Base-by-base conservation (phyloP, 2,329 filamentous ascomycete species). In the Talaromyces atroroseus region DNA sequence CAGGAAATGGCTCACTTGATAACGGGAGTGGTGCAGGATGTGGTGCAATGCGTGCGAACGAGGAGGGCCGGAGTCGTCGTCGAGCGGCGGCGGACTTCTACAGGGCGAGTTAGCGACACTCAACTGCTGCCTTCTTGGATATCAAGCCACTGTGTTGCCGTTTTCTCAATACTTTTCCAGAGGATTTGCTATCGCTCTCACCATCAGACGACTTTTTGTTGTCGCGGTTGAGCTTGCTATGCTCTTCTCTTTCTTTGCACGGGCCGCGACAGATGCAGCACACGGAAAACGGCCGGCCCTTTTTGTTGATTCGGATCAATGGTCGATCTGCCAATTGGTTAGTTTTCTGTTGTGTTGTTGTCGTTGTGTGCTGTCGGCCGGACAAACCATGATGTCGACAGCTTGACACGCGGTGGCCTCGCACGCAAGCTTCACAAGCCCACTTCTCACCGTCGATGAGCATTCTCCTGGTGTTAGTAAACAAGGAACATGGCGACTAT, bases 361-460 rank as follows among this genome's bases (percentile, higher is more conserved):
- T 48, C 16, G 16, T 21, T 29, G 12, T 48, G 5, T 48, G 7
- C 24, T 7, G 44, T 48, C 50, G 57, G 65, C 57, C 68, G 65
- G 60, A 82, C 89, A 80, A 84, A 96, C 92, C 91, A 74, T 85
- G 83, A 76, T 99, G 94, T 74, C 92, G 90, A 81, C 94, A 99
- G 74, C 94, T 96, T 86, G 92, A 96, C 72, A 99, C 94, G 72
- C 94, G 90, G 80, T 99, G 94, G 71, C 94, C 94, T 76, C 94
- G 89, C 73, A 99, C 91, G 79, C 94, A 99, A 78, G 92, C 92
- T 79, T 95, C 90, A 81, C 92, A 97, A 76, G 92, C 92, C 80
- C 85, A 97, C 81, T 97, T 97, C 80, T 96, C 90, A 75, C 92
- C 92, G 81, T 96, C 86, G 75, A 92, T 89, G 73, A 92, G 81